A percentile compares a stretch with the other conserved stretches of the same genome.
phyloP scores from a whole-genome alignment of 2,329 filamentous ascomycete genomes.

The Pestalotiopsis sp. region DNA sequence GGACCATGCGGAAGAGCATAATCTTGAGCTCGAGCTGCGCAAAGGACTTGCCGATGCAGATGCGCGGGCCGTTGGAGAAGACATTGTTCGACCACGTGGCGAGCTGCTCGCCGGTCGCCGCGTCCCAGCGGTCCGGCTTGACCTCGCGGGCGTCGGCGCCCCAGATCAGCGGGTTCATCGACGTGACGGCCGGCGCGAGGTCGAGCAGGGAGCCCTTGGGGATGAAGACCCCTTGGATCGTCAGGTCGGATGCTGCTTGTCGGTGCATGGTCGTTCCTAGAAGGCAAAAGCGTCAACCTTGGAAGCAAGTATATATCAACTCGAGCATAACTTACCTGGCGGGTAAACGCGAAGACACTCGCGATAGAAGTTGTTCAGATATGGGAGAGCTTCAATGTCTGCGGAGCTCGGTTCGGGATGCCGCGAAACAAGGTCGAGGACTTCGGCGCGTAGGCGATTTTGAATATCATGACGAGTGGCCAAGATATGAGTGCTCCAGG shows the following conservation, averaged over 20 bases:
- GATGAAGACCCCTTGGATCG: constrained; percentile 23
- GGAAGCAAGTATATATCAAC: no score
- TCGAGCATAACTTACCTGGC: constrained; percentile 22
- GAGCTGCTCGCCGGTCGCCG: constrained; percentile 13
- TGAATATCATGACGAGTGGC: constrained; percentile 32
- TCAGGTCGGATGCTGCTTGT: constrained; percentile 18
- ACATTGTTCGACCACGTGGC: constrained; percentile 31
- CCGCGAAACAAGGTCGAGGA: constrained; percentile 18
- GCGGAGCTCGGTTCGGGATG: constrained; percentile 22
- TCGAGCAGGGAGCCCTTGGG: constrained; percentile 26
- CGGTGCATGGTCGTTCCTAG: constrained; percentile 22
- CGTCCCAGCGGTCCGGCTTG: constrained; percentile 24
- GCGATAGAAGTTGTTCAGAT: constrained; percentile 34
- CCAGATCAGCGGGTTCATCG: constrained; percentile 22
- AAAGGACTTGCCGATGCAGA: constrained; percentile 26
- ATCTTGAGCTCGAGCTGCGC: constrained; percentile 25
- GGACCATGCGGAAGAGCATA: constrained; percentile 21
- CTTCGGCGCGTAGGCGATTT: constrained; percentile 31
- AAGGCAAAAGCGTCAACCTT: no score
- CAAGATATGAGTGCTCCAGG: constrained; percentile 34
- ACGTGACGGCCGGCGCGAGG: constrained; percentile 18
- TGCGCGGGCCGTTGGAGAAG: constrained; percentile 28
- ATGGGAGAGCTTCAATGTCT: constrained; percentile 29
- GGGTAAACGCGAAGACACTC: constrained; percentile 35
- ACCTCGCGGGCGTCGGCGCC: constrained; percentile 21